Evolutionary conservation across 805 yeast genomes (phyloP), one percentile per base, ranked within the genome.

Genomic region (Kodamaea kaohsiungensis): DNA sequence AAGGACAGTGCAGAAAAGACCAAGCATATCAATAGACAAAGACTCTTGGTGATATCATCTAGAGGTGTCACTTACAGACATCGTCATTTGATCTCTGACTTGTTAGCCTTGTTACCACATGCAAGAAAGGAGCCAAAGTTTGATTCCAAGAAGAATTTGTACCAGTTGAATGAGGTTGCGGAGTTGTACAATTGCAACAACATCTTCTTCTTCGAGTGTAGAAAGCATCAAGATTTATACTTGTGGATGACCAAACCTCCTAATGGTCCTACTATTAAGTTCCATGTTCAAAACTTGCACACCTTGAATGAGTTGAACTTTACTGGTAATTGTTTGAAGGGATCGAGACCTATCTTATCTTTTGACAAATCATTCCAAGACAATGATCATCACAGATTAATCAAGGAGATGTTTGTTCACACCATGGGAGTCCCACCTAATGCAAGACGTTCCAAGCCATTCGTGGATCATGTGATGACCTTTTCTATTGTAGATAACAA

Each of bases 131-230:
- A 95, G 74, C 96, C 98, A 57, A 95, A 95, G 70, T 81, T 93
- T 65, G 99, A 95, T 72, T 87, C 92, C 55, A 95, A 95, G 74
- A 89, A 92, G 69, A 89, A 90, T 70, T 80, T 93, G 59, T 82
- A 83, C 68, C 93, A 91, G 70, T 80, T 95, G 56, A 95, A 95
- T 67, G 99, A 95, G 76, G 88, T 92, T 57, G 98, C 98, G 2
- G 99, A 95, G 67, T 78, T 95, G 59, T 91, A 93, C 82, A 95
- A 95, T 79, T 95, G 99, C 81, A 95, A 95, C 75, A 95, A 95
- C 69, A 83, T 95, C 61, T 77, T 91, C 69, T 95, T 88, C 70
- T 95, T 95, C 69, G 99, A 95, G 73, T 90, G 96, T 53, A 87
- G 98, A 76, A 95, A 95, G 73, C 98, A 93, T 73, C 89, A 86